Conservation (phyloP, 345 rosid genomes). For the Populus simonii region DNA sequence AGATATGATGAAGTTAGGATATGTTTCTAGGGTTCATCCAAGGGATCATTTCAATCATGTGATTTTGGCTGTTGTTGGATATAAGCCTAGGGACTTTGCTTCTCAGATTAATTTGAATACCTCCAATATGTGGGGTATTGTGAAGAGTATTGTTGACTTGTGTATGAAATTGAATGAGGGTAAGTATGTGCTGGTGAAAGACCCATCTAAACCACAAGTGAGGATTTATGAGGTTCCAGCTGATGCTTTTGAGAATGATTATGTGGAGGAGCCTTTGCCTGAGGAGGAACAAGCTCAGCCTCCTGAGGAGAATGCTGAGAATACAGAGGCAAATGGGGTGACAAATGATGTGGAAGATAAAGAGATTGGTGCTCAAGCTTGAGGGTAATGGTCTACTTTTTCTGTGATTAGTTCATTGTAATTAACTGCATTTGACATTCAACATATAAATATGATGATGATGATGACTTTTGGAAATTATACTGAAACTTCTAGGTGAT, state of each 20-base stretch:
- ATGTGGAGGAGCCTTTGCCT: constrained; percentile 88
- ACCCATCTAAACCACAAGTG: constrained; percentile 90
- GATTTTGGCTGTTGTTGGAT: constrained; percentile 79
- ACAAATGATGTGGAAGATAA: constrained; percentile 51
- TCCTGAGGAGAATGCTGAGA: constrained; percentile 56
- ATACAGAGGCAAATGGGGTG: constrained; percentile 43
- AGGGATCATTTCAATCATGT: constrained; percentile 97
- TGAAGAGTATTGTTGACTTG: constrained; percentile 85
- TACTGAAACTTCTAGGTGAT: background rate
- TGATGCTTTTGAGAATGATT: constrained; percentile 97
- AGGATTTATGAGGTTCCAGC: constrained; percentile 94
- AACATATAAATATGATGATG: background rate
- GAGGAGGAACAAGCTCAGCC: constrained; percentile 88
- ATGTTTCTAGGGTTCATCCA: constrained; percentile 95
- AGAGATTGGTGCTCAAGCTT: constrained; percentile 45
- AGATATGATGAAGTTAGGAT: constrained; percentile 95
- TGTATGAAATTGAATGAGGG: constrained; percentile 93
- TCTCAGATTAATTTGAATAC: constrained; percentile 88
- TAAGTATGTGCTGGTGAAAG: constrained; percentile 90
- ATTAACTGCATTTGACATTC: background rate
- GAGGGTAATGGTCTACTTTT: constrained; percentile 31
- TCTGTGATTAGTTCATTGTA: background rate
- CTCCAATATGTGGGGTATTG: constrained; percentile 93
- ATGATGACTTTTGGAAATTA: background rate
- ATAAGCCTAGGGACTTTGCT: constrained; percentile 88